These are phyloP conservation scores for Barnettozyma botsteinii DNA, from an alignment of 805 yeast species.

Conservation along the genomic window DNA sequence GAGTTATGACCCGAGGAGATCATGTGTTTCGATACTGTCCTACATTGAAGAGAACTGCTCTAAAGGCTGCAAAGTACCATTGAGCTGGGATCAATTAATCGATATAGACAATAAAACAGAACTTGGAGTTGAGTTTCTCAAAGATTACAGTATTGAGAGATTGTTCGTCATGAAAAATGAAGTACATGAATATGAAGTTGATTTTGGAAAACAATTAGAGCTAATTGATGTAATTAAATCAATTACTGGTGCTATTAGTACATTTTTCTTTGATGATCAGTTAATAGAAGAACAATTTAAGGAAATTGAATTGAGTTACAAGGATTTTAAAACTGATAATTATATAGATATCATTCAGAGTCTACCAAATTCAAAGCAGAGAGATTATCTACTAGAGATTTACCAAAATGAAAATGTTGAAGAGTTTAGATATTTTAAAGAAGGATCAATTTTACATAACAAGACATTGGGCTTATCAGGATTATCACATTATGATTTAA, in stretches of 20 bases:
- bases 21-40: conserved; percentile 5
- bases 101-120: conserved; percentile 15
- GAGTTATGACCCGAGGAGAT: conserved; percentile 12
- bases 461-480: conserved; percentile 12
- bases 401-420: conserved; percentile 1
- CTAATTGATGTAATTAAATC: conserved; percentile 2
- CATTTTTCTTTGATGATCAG: conserved; percentile 5
- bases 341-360: neutral
- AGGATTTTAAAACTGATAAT: conserved; percentile 13
- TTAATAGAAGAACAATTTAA: neutral
- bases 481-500: conserved; percentile 23
- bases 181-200: conserved; percentile 6
- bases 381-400: neutral
- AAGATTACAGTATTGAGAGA: conserved; percentile 7
- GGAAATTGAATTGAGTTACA: conserved; percentile 6
- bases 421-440: conserved; percentile 23
- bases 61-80: conserved; percentile 5
- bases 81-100: conserved; percentile 16
- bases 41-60: neutral
- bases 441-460: conserved; percentile 16
- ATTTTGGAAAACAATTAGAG: neutral
- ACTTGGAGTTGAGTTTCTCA: conserved; percentile 14
- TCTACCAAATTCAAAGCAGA: conserved; percentile 1
- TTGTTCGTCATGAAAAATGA: conserved; percentile 16
- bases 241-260: neutral